Conservation (phyloP, 495 filamentous ascomycete genomes). For the Penicillium maclennaniae region DNA sequence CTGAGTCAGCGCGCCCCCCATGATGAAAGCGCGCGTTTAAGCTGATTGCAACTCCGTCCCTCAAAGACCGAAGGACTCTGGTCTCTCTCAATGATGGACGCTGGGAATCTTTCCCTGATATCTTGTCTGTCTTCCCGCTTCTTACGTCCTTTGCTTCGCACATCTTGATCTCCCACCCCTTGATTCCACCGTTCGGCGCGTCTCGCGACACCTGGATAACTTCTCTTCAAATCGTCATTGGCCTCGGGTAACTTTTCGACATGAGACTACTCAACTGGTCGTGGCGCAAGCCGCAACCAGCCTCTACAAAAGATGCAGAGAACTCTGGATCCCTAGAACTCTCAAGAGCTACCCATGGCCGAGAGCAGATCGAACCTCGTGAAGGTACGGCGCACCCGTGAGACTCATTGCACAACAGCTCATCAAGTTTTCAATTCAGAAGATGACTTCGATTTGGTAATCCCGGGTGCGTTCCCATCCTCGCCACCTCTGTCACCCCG, state of each 20-base stretch:
- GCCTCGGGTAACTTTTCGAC: neutral
- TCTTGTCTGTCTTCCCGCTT: neutral
- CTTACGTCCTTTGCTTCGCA: neutral
- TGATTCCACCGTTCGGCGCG: neutral
- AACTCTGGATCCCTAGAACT: neutral
- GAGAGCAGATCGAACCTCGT: neutral
- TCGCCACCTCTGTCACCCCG: constrained; percentile 18
- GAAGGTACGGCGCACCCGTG: constrained; percentile 1
- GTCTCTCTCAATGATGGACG: constrained; percentile 14
- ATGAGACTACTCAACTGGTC: neutral
- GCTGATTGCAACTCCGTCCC: neutral
- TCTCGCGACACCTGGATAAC: neutral
- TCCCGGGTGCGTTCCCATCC: constrained; percentile 22
- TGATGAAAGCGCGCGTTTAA: neutral
- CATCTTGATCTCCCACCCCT: constrained; percentile 1
- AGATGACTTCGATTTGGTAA: constrained; percentile 3
- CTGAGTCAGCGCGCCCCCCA: neutral
- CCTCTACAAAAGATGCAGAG: neutral
- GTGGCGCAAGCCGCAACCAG: constrained; percentile 4
- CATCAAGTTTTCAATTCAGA: neutral
- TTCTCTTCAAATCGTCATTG: neutral
- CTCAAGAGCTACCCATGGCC: neutral
- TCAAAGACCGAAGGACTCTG: neutral
- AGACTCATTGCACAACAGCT: neutral
- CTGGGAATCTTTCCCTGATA: neutral